Evolutionary conservation across 306 rosid species (phyloP), one percentile per base, ranked within the genome.

Genomic region (Luffa acutangula): DNA sequence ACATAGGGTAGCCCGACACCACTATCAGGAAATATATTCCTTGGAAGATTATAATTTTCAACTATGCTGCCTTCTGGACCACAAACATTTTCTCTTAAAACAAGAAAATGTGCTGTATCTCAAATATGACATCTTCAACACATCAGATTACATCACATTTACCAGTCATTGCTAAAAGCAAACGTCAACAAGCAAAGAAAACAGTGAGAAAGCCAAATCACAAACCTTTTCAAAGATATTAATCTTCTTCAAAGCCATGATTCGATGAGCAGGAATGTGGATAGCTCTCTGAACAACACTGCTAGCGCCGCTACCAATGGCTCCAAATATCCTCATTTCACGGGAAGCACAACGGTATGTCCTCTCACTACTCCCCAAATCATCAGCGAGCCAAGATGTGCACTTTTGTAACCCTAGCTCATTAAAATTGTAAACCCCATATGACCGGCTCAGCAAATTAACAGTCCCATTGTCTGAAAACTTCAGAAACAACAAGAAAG

Each of bases 281-380:
- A 95, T 89, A 78, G 97, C 98, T 88, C 97, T 92, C 87, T 95
- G 97, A 49, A 95, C 98, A 81, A 95, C 88, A 83, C 97, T 91
- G 75, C 98, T 95, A 15, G 98, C 98, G 18, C 98, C 98, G 78
- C 97, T 90, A 52, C 98, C 98, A 4, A 95, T 95, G 39, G 97
- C 97, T 80, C 98, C 98, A 87, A 92, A 93, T 73, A 93, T 85
- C 77, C 93, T 90, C 97, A 93, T 95, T 87, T 95, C 98, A 11
- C 81, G 87, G 34, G 98, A 91, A 80, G 86, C 93, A 82, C 97
- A 93, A 45, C 67, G 85, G 79, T 91, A 91, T 3, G 94, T 93
- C 85, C 88, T 92, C 75, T 93, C 97, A 48, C 85, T 82, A 8
- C 76, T 80, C 60, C 87, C 87, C 14, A 43, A 60, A 64, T 83